phyloP scores from a whole-genome alignment of 192 early-diverging fungal species.

The Mycoemilia scoparia region DNA sequence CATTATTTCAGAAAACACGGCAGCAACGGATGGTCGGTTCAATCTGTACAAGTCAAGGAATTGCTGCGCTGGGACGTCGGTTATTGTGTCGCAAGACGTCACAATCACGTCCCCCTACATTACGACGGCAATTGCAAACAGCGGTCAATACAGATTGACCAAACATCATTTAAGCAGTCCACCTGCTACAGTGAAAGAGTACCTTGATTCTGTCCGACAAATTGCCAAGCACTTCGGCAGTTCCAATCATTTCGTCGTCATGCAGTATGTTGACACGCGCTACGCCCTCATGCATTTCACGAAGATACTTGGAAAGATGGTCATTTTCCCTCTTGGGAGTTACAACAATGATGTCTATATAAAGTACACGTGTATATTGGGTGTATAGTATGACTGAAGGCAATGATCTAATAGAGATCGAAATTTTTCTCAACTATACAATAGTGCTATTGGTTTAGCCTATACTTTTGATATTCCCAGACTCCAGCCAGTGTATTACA shows the following conservation, averaged over 20 bases:
- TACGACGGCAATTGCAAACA: not conserved
- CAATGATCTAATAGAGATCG: no score
- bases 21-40: constrained; percentile 57
- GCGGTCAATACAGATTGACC: not conserved
- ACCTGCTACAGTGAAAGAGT: no score
- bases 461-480: constrained; percentile 49
- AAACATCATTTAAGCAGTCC: not conserved
- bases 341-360: constrained; percentile 56
- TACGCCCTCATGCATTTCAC: constrained; percentile 28
- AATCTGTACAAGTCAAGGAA: constrained; percentile 72
- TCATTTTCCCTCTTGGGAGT: constrained; percentile 42
- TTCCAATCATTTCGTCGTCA: constrained; percentile 39
- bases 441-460: no score
- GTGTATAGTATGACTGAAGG: no score
- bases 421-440: no score
- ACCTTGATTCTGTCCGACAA: constrained; percentile 72
- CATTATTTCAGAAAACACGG: constrained; percentile 64
- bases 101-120: constrained; percentile 82
- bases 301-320: constrained; percentile 29
- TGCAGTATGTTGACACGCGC: constrained; percentile 30
- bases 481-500: constrained; percentile 83
- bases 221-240: constrained; percentile 67
- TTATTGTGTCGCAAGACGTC: constrained; percentile 75
- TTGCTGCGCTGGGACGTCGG: constrained; percentile 63
- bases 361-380: no score